Conservation (phyloP, 169 alveolate species). For the Perkinsus marinus region DNA sequence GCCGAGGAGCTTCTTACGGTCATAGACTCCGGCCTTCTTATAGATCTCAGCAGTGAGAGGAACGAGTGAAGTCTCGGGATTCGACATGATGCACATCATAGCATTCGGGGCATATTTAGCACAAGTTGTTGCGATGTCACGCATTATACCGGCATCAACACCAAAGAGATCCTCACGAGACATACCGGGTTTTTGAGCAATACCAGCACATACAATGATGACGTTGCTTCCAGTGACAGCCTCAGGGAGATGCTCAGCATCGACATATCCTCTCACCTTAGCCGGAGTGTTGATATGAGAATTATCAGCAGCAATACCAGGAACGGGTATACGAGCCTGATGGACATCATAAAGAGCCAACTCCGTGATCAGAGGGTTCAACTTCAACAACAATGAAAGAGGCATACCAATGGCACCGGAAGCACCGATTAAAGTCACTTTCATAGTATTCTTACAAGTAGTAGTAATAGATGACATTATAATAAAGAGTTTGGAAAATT, state of each 20-base stretch:
- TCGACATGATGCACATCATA: not conserved
- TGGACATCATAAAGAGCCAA: not conserved
- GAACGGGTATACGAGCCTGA: not conserved
- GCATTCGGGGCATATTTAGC: not conserved
- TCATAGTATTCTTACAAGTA: not conserved
- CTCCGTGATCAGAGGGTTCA: not conserved
- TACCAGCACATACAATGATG: not conserved
- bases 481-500: too few relatives aligned
- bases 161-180: not conserved
- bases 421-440: not conserved
- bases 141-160: not conserved
- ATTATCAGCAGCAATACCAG: not conserved
- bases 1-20: not conserved
- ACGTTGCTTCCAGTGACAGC: not conserved
- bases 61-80: slow-evolving; percentile 2
- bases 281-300: not conserved
- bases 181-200: not conserved
- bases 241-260: not conserved
- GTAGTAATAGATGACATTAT: too few relatives aligned
- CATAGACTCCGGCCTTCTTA: slow-evolving; percentile 4
- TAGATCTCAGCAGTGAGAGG: slow-evolving; percentile 2
- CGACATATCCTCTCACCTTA: not conserved
- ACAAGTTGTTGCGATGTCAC: not conserved
- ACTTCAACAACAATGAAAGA: not conserved
- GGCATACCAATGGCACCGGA: not conserved